phyloP scores from a whole-genome alignment of 2,329 filamentous ascomycete genomes.

The Magnaporthiopsis rhizophila region DNA sequence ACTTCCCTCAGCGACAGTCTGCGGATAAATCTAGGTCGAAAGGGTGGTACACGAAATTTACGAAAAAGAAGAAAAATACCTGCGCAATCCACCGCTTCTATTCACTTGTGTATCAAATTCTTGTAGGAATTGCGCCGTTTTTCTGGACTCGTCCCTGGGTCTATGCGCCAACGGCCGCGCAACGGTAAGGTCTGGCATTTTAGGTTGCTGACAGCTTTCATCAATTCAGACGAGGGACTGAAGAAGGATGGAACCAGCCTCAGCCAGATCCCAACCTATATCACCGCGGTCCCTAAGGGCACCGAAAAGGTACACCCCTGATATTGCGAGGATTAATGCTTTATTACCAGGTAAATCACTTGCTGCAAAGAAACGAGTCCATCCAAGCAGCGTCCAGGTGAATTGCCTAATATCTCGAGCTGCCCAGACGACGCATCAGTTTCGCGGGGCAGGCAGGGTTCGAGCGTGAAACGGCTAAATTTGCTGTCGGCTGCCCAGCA shows the following conservation, averaged over 20 bases:
- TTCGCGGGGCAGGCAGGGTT: neutral
- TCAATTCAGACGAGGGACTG: constrained; percentile 68
- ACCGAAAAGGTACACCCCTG: constrained; percentile 76
- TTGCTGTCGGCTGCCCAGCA: neutral
- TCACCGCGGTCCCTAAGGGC: constrained; percentile 91
- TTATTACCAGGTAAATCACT: neutral
- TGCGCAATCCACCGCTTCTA: too few species aligned
- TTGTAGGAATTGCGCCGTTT: too few species aligned
- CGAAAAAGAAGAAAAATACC: too few species aligned
- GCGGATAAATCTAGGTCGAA: too few species aligned
- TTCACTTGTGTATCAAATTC: too few species aligned
- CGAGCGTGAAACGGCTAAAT: neutral
- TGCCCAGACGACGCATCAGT: neutral
- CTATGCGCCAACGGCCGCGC: neutral
- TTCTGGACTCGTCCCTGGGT: neutral
- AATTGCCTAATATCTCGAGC: neutral
- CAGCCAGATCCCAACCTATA: constrained; percentile 95
- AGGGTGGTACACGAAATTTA: too few species aligned
- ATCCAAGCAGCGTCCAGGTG: neutral
- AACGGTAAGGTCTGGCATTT: neutral
- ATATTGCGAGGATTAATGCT: neutral
- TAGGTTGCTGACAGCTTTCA: constrained; percentile 12
- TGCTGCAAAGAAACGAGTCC: neutral
- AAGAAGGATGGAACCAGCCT: constrained; percentile 69
- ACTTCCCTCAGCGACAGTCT: too few species aligned